phyloP scores from a whole-genome alignment of 2,329 filamentous ascomycete genomes.

The Incumbomyces lentus region DNA sequence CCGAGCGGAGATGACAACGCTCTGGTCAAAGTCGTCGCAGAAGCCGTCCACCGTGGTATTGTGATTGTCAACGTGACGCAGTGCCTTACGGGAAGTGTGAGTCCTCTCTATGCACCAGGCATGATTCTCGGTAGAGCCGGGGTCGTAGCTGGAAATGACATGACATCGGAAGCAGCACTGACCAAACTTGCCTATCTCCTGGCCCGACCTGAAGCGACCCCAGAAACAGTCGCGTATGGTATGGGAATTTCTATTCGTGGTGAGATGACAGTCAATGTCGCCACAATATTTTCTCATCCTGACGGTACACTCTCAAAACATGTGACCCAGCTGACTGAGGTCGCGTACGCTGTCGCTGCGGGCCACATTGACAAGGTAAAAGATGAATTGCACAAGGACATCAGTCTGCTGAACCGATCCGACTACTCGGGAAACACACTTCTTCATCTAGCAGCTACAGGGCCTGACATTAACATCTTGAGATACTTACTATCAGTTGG shows the following conservation, averaged over 20 bases:
- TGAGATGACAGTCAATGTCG: conserved; percentile 68
- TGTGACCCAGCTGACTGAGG: conserved; percentile 58
- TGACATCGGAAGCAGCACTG: conserved; percentile 75
- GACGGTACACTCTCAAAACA: conserved; percentile 41
- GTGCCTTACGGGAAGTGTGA: conserved; percentile 65
- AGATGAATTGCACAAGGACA: conserved; percentile 58
- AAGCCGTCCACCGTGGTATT: conserved; percentile 68
- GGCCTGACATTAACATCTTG: conserved; percentile 45
- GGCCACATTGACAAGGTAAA: conserved; percentile 56
- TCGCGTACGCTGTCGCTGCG: conserved; percentile 69
- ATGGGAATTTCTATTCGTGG: conserved; percentile 72
- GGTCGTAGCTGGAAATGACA: conserved; percentile 61
- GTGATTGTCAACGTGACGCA: conserved; percentile 88
- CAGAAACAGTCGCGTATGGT: conserved; percentile 54
- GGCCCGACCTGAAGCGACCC: conserved; percentile 53
- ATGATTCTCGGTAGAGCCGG: conserved; percentile 71
- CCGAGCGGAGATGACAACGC: conserved; percentile 71
- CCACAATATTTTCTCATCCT: conserved; percentile 67
- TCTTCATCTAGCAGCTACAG: conserved; percentile 48
- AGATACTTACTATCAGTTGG: conserved; percentile 40
- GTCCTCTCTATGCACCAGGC: conserved; percentile 65
- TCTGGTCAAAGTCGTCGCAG: conserved; percentile 65
- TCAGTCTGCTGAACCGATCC: conserved; percentile 59
- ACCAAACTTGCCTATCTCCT: conserved; percentile 85
- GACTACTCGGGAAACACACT: conserved; percentile 75